A percentile compares a stretch with the other conserved stretches of the same genome.
These are phyloP conservation scores for Pseudopithomyces chartarum DNA, from an alignment of 2,329 filamentous ascomycete species.

Conservation along the genomic window DNA sequence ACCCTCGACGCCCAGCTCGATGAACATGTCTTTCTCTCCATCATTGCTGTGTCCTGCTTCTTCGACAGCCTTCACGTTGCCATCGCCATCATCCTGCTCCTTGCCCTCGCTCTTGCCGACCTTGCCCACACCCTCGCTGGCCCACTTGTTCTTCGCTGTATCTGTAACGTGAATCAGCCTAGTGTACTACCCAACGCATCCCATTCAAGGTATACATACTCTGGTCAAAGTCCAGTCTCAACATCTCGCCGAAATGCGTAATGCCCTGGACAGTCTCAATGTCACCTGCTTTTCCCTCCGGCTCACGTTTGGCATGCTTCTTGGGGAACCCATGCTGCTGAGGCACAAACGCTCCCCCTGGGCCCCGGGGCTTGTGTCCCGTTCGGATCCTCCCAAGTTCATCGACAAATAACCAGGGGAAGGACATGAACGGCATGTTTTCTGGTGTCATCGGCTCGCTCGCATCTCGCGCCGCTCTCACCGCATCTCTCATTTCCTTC, in stretches of 20 bases:
- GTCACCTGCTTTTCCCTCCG: constrained; percentile 11
- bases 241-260: constrained; percentile 41
- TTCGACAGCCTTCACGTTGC: not conserved
- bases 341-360: not conserved
- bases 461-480: constrained; percentile 55
- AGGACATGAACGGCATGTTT: constrained; percentile 84
- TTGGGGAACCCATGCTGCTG: constrained; percentile 14
- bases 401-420: constrained; percentile 86
- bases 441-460: constrained; percentile 49
- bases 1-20: not conserved
- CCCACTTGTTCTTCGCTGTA: not conserved
- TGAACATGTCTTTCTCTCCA: not conserved
- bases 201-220: not conserved
- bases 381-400: constrained; percentile 71
- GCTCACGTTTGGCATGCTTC: constrained; percentile 12
- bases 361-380: constrained; percentile 14
- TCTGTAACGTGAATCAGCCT: not conserved
- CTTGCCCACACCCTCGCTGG: not conserved
- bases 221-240: constrained; percentile 34
- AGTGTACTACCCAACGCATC: not conserved
- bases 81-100: not conserved
- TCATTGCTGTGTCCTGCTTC: not conserved
- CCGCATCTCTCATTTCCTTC: constrained; percentile 67
- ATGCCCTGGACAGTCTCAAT: constrained; percentile 41
- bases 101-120: not conserved